Base-by-base conservation (phyloP, 345 rosid species). In the Citrus medica region DNA sequence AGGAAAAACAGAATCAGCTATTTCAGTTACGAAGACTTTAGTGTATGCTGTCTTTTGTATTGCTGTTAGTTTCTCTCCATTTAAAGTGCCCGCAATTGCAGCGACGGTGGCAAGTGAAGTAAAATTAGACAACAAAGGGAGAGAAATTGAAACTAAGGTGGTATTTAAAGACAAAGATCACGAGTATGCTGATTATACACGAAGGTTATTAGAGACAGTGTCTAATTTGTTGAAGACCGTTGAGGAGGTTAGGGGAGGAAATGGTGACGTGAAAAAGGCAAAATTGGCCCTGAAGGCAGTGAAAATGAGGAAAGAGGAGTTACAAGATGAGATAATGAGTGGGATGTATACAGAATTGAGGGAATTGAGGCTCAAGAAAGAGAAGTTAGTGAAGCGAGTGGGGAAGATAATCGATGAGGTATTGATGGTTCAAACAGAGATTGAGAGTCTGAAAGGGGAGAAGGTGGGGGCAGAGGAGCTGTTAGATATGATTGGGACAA, bases 291-390 rank as follows among this genome's bases (percentile, higher is more conserved):
- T 93, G 67, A 85, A 85, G 81, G 90, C 69, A 5, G 92, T 95
- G 33, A 93, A 86, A 74, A 56, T 33, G 78, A 87, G 85, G 84
- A 93, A 89, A 73, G 87, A 89, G 78, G 86, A 88, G 75, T 87
- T 93, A 67, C 88, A 91, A 82, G 81, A 85, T 37, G 87, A 88
- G 81, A 87, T 94, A 76, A 87, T 93, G 98, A 69, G 82, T 76
- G 85, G 83, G 17, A 73, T 92, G 53, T 82, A 88, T 75, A 48
- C n/a, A 77, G 89, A 89, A 73, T 21, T 87, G 84, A 79, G 74
- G 80, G 84, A 66, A 76, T 80, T 89, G 84, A 90, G 55, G 83
- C 82, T 53, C 74, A 87, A 92, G 86, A 93, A 86, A 63, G 85
- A 71, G 24, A 78, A n/a, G 70, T 80, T 93, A 72, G 79, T 87